Conservation (phyloP, 805 yeast genomes). For the Yueomyces sinensis region DNA sequence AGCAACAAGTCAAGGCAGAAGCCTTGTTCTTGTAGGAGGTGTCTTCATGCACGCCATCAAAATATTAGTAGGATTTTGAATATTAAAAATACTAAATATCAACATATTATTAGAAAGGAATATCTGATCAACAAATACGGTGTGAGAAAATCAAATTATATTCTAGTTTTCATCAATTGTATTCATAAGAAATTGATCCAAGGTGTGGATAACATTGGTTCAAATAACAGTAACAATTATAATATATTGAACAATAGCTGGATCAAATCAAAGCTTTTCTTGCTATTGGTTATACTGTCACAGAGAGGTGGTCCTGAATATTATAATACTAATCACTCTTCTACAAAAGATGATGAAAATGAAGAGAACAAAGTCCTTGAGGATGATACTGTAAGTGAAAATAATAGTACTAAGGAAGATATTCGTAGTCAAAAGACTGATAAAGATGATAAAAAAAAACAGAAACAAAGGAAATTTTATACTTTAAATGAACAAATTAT, state of each 20-base stretch:
- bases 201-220: slow-evolving; percentile 18
- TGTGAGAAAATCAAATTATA: slow-evolving; percentile 17
- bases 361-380: neutral
- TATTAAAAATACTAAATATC: slow-evolving; percentile 17
- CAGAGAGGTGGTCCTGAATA: slow-evolving; percentile 26
- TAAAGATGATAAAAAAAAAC: neutral
- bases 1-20: too few species aligned
- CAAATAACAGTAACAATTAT: slow-evolving; percentile 13
- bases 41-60: too few species aligned
- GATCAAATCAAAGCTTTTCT: slow-evolving; percentile 20
- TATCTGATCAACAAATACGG: slow-evolving; percentile 23
- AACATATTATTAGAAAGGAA: slow-evolving; percentile 19
- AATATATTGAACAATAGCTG: slow-evolving; percentile 14
- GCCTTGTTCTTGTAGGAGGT: too few species aligned
- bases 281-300: slow-evolving; percentile 19
- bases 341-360: neutral
- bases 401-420: neutral
- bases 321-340: slow-evolving; percentile 10
- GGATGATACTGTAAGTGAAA: neutral
- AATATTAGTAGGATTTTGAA: slow-evolving; percentile 9
- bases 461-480: slow-evolving; percentile 4
- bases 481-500: slow-evolving; percentile 22
- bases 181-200: slow-evolving; percentile 19
- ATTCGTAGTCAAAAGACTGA: neutral
- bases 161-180: slow-evolving; percentile 19